Evolutionary conservation across 148 eudicot genomes (phyloP).

Genomic region (Limonium bicolor): DNA sequence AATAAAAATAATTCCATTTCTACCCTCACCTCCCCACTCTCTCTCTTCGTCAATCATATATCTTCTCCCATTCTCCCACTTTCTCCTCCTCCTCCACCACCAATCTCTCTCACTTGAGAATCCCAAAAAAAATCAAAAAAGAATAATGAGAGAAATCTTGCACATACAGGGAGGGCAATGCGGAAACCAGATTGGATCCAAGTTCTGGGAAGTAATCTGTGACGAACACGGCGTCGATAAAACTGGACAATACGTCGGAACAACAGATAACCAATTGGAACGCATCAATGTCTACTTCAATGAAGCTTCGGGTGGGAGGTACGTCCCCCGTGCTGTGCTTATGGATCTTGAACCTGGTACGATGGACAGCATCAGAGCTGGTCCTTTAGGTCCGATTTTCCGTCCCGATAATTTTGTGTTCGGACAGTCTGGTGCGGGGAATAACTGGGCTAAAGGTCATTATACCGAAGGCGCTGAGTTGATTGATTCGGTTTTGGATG

Average conservation of each 20-base stretch:
- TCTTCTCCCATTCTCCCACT: neutral
- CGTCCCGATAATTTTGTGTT: slow-evolving; percentile 7
- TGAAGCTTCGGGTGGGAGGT: slow-evolving; percentile 5
- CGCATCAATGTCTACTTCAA: slow-evolving; percentile 8
- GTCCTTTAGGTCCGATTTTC: slow-evolving; percentile 5
- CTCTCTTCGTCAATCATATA: neutral
- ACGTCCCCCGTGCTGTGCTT: slow-evolving; percentile 6
- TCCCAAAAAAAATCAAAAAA: no score
- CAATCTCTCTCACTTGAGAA: neutral
- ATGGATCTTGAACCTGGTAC: slow-evolving; percentile 8
- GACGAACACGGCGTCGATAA: slow-evolving; percentile 4
- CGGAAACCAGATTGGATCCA: slow-evolving; percentile 7
- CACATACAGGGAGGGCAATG: slow-evolving; percentile 6
- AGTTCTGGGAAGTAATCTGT: slow-evolving; percentile 8
- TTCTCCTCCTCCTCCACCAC: neutral
- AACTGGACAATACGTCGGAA: neutral
- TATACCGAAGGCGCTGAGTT: slow-evolving; percentile 8
- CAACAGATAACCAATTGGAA: slow-evolving; percentile 4
- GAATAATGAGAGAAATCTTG: slow-evolving; percentile 3
- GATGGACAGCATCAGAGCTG: slow-evolving; percentile 8
- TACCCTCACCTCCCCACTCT: neutral
- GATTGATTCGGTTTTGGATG: slow-evolving; percentile 7
- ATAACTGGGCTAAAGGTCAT: slow-evolving; percentile 6
- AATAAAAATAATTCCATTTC: no score
- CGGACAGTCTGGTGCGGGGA: slow-evolving; percentile 7